Percentiles rank a stretch among this genome's conserved stretches.
phyloP scores from a whole-genome alignment of 2,329 filamentous ascomycete species.

The Neonectria punicea region DNA sequence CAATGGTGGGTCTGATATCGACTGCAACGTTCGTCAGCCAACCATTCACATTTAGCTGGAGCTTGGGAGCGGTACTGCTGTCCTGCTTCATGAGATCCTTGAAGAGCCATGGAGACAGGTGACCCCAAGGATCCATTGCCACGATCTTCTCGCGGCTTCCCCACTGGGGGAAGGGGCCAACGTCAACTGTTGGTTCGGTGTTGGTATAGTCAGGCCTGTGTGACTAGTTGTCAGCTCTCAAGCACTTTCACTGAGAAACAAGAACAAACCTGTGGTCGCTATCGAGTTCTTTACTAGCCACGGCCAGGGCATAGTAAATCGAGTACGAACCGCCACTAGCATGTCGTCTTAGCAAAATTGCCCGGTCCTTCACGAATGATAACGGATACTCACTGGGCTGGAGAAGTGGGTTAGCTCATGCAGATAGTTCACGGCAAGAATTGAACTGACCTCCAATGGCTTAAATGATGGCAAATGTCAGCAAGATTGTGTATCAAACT shows the following conservation, averaged over 20 bases:
- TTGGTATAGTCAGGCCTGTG: slow-evolving; percentile 71
- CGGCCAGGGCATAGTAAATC: slow-evolving; percentile 92
- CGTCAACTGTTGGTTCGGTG: slow-evolving; percentile 89
- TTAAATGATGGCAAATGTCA: slow-evolving; percentile 41
- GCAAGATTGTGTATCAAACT: slow-evolving; percentile 20
- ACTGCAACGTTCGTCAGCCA: slow-evolving; percentile 55
- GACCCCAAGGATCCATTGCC: slow-evolving; percentile 95
- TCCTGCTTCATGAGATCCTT: slow-evolving; percentile 82
- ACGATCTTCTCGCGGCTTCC: slow-evolving; percentile 92
- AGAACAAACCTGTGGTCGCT: slow-evolving; percentile 74
- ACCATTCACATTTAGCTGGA: not conserved
- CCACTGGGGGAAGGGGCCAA: slow-evolving; percentile 93
- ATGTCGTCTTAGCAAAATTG: slow-evolving; percentile 20
- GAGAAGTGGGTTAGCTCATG: slow-evolving; percentile 36
- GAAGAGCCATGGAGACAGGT: slow-evolving; percentile 86
- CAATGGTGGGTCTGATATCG: slow-evolving; percentile 90
- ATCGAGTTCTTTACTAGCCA: slow-evolving; percentile 89
- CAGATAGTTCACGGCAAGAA: slow-evolving; percentile 3
- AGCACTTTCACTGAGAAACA: not conserved
- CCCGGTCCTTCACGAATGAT: not conserved
- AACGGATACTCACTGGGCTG: slow-evolving; percentile 48
- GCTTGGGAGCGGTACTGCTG: slow-evolving; percentile 58
- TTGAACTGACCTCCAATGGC: slow-evolving; percentile 66
- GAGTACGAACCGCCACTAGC: slow-evolving; percentile 85
- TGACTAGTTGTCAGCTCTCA: slow-evolving; percentile 8